phyloP scores from a whole-genome alignment of 257 asterid species.

The Rubia yunnanensis region DNA sequence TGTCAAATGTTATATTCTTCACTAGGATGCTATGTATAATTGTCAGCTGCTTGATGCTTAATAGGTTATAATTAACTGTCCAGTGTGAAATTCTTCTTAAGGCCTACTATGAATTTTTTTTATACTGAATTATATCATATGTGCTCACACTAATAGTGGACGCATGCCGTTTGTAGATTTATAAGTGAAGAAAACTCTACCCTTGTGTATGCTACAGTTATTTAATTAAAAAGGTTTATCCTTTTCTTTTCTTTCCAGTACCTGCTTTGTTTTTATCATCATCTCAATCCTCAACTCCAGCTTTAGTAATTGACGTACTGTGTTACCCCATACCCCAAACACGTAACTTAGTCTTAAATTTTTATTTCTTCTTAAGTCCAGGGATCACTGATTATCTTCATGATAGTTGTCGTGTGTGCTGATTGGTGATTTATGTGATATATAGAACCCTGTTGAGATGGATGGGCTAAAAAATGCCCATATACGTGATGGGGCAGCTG shows the following conservation, averaged over 20 bases:
- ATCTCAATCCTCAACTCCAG: too few species aligned
- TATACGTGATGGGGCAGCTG: conserved; percentile 95
- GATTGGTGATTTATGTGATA: conserved; percentile 15
- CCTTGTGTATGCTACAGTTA: background rate
- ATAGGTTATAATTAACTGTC: background rate
- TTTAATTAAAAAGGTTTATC: background rate
- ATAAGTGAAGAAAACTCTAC: background rate
- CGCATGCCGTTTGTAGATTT: background rate
- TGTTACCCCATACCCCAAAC: too few species aligned
- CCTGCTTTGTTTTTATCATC: too few species aligned
- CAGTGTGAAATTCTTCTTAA: background rate
- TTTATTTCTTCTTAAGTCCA: too few species aligned
- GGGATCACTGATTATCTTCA: background rate
- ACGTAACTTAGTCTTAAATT: background rate
- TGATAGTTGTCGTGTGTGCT: background rate
- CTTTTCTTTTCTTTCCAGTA: too few species aligned
- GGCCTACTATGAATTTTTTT: background rate
- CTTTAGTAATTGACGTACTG: too few species aligned
- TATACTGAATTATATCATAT: background rate
- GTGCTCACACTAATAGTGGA: background rate
- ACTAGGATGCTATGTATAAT: background rate
- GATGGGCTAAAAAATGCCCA: conserved; percentile 92
- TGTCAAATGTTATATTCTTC: background rate
- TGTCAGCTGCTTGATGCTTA: background rate
- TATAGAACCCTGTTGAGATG: conserved; percentile 84